Conservation (phyloP, 208 protist species). For the Acanthamoeba quina region DNA sequence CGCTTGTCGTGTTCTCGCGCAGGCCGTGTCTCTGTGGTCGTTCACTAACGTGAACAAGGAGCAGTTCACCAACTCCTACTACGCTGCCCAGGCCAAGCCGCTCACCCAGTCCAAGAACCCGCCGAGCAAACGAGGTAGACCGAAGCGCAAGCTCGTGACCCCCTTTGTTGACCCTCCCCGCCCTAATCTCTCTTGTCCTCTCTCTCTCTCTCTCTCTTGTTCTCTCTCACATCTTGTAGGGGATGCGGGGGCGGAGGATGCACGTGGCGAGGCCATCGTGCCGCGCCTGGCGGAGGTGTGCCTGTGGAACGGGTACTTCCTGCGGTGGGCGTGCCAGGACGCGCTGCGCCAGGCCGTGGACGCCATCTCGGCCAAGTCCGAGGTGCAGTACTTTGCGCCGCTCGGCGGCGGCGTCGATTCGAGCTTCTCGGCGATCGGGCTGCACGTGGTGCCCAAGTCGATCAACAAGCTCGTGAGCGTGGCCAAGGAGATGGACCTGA, state of each 20-base stretch:
- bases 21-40: conserved; percentile 31
- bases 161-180: too few relatives aligned
- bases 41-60: conserved; percentile 52
- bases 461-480: neutral
- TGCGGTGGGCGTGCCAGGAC: conserved; percentile 9
- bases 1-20: neutral
- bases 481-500: conserved; percentile 35
- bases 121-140: neutral
- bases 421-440: conserved; percentile 9
- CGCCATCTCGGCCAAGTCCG: neutral
- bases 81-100: neutral
- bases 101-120: conserved; percentile 5
- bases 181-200: neutral
- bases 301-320: conserved; percentile 42
- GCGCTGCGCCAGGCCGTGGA: neutral
- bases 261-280: neutral
- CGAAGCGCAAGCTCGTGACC: neutral
- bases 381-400: conserved; percentile 20
- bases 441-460: conserved; percentile 44
- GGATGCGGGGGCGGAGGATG: neutral
- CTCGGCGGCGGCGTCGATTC: conserved; percentile 13
- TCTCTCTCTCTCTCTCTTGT: neutral
- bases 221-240: neutral
- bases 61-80: neutral
- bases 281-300: neutral